Percentiles rank a stretch among this genome's conserved stretches.
Evolutionary conservation across 2,329 filamentous ascomycete species (phyloP).

Genomic region (Tolypocladium cylindrosporum): DNA sequence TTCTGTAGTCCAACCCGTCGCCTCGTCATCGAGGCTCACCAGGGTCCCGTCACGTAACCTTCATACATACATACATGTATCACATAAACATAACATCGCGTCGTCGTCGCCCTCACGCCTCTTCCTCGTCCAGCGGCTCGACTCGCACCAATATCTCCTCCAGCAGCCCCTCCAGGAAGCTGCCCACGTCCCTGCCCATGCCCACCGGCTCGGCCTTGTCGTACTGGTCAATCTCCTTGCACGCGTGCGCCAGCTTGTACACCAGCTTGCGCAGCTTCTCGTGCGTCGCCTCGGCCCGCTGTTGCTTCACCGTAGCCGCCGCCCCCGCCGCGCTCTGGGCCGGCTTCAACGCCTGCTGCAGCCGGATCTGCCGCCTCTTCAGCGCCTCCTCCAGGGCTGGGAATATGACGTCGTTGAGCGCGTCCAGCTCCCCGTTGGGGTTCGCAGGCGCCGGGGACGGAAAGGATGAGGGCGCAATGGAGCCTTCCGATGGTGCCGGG

Average conservation of each 20-base stretch:
- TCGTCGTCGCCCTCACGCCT: conserved; percentile 17
- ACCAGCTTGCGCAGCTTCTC: conserved; percentile 75
- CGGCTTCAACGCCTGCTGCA: conserved; percentile 41
- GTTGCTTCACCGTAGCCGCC: conserved; percentile 48
- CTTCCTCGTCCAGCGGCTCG: conserved; percentile 75
- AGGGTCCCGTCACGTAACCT: neutral
- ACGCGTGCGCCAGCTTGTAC: conserved; percentile 70
- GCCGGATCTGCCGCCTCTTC: conserved; percentile 60
- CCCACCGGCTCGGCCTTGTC: conserved; percentile 82
- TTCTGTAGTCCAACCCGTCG: neutral
- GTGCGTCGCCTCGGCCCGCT: conserved; percentile 62
- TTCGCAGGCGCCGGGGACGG: conserved; percentile 47
- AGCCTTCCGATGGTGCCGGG: conserved; percentile 19
- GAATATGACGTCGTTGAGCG: conserved; percentile 82
- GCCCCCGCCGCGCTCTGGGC: conserved; percentile 23
- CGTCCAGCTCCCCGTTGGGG: conserved; percentile 64
- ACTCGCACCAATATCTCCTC: conserved; percentile 91
- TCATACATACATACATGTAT: neutral
- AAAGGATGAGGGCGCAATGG: conserved; percentile 36
- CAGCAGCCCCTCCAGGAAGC: conserved; percentile 82
- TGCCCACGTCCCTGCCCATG: conserved; percentile 84
- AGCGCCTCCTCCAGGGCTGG: conserved; percentile 87
- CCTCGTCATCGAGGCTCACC: neutral
- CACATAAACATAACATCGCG: neutral
- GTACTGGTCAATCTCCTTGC: conserved; percentile 81